Evolutionary conservation across 106 monocot genomes (phyloP), one percentile per base, ranked within the genome.

Genomic region (Acanthochlamys bracteata): DNA sequence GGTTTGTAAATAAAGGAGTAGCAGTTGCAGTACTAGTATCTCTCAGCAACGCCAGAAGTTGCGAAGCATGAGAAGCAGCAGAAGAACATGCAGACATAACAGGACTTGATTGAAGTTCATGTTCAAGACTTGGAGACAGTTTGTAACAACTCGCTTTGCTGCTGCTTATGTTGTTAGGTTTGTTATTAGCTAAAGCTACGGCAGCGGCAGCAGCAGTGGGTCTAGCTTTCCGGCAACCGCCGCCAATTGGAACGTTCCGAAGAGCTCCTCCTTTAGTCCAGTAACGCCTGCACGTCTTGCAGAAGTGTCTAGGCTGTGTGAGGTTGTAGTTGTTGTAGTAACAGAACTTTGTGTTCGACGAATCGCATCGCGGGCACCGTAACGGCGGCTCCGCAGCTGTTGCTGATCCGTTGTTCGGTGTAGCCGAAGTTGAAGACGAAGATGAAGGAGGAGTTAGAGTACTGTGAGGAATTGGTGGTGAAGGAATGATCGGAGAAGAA

Each of bases 341-440:
- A 22, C 64, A 65, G 64, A 61, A 60, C 69, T 79, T 79, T 49
- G 79, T 79, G 64, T 70, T 79, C 49, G 73, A 53, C 20, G 79
- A 79, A 52, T 74, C 67, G 59, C 79, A 79, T 12, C 79, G 33
- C 25, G 79, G 79, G 64, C 79, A 79, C 61, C 23, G 53, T 10
- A 65, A 54, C 20, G n/a, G n/a, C 15, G n/a, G 55, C 55, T 55
- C 20, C 20, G 55, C 22, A 15, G 55, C 10, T 20, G n/a, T 20
- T 20, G 20, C 16, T 19, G 20, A 10, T 20, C n/a, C n/a, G n/a
- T n/a, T n/a, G n/a, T n/a, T n/a, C n/a, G n/a, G n/a, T n/a, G n/a
- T n/a, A n/a, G 55, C 0, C 6, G 55, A 17, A 17, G 55, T 7
- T 10, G 55, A 55, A 20, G 55, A 55, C 1, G 55, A 55, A 1